Base-by-base conservation (phyloP, 2,329 filamentous ascomycete genomes). In the Neonectria coccinea region DNA sequence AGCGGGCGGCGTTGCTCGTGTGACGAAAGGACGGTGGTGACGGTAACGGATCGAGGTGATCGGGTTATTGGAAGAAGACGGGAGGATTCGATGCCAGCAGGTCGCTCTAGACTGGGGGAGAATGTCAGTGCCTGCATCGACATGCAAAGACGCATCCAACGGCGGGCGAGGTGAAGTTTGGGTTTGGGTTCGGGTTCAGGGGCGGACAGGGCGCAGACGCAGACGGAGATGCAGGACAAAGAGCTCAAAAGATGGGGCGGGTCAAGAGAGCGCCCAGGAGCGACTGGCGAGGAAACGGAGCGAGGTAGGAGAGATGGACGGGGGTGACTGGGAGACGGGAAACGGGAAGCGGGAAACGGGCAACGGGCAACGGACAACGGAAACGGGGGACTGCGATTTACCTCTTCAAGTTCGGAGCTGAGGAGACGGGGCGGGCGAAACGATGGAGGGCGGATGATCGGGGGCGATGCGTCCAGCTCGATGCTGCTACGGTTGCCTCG, bases 401-500 rank as follows among this genome's bases (percentile, higher is more conserved):
- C 77, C 75, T 74, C 56, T 58, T 62, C 25, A 25, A 25, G 25
- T 25, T 25, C 10, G 39, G 39, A 14, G 16, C 39, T 66, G 63
- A 67, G 65, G 66, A 60, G 70, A 66, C 65, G 64, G 70, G 70
- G 70, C 67, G 67, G 73, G 66, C 65, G 68, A 67, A 66, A 70
- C 67, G 67, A 69, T 59, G 47, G 29, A 56, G 54, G 66, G 71
- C 67, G 39, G 70, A 67, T 58, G 63, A 63, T 75, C 70, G 72
- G 73, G 70, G 69, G 66, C 69, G 73, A 71, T 69, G 73, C 74
- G 70, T 76, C 77, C 77, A 79, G 78, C 77, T 79, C 76, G 50
- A 73, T 71, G 69, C 74, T 74, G 73, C 71, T 76, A 78, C 69
- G 73, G 78, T 74, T 79, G 78, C 78, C 77, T 79, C 77, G 74